Evolutionary conservation across 768 basidiomycete species (phyloP), one percentile per base, ranked within the genome.

Genomic region (Lepiota venenata): DNA sequence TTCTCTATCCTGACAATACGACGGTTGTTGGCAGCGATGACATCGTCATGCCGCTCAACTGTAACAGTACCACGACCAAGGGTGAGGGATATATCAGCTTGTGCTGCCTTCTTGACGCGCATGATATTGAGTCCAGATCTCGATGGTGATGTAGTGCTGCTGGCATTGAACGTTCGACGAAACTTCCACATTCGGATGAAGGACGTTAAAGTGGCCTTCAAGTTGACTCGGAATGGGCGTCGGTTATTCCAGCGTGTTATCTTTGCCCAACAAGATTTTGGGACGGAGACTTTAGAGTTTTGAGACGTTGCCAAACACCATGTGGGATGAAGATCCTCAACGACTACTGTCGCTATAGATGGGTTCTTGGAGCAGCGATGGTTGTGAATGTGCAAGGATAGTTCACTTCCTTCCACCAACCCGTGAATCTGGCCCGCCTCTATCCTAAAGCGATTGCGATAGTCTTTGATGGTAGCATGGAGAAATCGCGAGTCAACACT

Each of bases 371-470:
- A 85, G 18, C 78, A 78, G n/a, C 69, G 69, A 56, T 74, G 74
- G 64, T 87, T 86, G 64, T 87, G 84, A 18, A 74, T 69, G 62
- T 87, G 84, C 18, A 88, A 43, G 38, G 75, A 77, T 56, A 88
- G 75, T 57, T 85, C 81, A 8, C 77, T 83, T 44, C 84, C 86
- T 56, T 78, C 76, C n/a, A 77, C 74, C 16, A 88, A 70, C 1
- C 86, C 86, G 56, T 87, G 84, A 4, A 82, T 77, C 0, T 78
- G 74, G 11, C 87, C 87, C 36, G 80, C 76, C 32, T 78, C 77
- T 29, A 88, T 66, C 56, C 77, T 77, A 42, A 85, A 59, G 38
- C 65, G 61, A 10, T 63, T 60, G 12, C 61, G 62, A 18, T 73
- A 70, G 29, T 68, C 67, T 44, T 75, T 66, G 15, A 73, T 62